Evolutionary conservation across 257 asterid genomes (phyloP).

Genomic region (Hygrophila difformis): DNA sequence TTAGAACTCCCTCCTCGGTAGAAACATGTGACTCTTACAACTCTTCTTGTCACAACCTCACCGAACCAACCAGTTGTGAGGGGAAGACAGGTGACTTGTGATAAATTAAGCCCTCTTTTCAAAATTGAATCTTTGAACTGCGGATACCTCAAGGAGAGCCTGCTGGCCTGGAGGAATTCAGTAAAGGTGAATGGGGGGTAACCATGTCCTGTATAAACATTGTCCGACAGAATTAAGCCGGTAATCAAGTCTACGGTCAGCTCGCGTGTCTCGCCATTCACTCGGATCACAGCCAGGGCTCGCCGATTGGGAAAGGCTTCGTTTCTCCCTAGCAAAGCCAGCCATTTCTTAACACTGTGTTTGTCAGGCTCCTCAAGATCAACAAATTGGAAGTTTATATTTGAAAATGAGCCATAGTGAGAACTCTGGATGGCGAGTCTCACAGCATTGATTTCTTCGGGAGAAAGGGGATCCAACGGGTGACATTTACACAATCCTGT

Average conservation of each 20-base stretch:
- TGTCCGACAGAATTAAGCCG: conserved; percentile 26
- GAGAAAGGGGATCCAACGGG: conserved; percentile 66
- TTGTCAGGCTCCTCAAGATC: conserved; percentile 65
- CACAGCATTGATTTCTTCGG: conserved; percentile 33
- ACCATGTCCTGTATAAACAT: conserved; percentile 37
- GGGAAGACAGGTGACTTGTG: conserved; percentile 59
- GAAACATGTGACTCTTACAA: conserved; percentile 43
- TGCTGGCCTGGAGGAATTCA: conserved; percentile 40
- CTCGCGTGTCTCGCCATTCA: conserved; percentile 32
- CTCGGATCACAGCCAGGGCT: conserved; percentile 44
- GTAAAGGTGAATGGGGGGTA: conserved; percentile 48
- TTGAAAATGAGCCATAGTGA: conserved; percentile 21
- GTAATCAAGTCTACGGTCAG: conserved; percentile 35
- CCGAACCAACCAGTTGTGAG: conserved; percentile 67
- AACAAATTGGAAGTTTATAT: conserved; percentile 47
- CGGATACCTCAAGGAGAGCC: conserved; percentile 28
- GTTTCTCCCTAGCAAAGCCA: conserved; percentile 15
- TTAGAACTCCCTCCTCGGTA: conserved; percentile 51
- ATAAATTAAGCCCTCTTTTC: conserved; percentile 47
- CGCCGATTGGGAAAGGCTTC: conserved; percentile 30
- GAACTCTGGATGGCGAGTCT: conserved; percentile 35
- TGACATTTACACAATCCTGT: conserved; percentile 27
- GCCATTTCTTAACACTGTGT: conserved; percentile 42
- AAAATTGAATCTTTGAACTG: conserved; percentile 40
- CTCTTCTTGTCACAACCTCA: conserved; percentile 34